These are phyloP conservation scores for Musa itinerans DNA, from an alignment of 176 grass and related monocot genomes.

Conservation along the genomic window DNA sequence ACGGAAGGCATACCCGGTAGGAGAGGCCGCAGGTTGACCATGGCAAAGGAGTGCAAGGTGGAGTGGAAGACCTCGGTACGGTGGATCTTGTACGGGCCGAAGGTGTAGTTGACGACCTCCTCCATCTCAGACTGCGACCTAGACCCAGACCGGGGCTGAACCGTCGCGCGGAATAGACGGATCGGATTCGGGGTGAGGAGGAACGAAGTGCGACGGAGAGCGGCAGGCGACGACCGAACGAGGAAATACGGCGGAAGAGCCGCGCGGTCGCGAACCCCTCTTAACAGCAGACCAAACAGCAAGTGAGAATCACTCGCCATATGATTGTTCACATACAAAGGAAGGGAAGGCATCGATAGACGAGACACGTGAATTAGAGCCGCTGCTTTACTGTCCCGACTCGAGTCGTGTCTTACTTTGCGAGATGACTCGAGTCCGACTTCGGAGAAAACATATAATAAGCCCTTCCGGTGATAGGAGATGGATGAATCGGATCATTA, in stretches of 20 bases:
- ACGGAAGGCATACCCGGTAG: conserved; percentile 41
- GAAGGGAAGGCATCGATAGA: too few relatives aligned
- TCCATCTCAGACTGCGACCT: background rate
- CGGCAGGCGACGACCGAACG: background rate
- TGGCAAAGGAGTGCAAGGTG: conserved; percentile 70
- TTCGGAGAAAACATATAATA: too few relatives aligned
- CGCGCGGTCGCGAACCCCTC: too few relatives aligned
- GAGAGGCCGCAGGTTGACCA: conserved; percentile 81
- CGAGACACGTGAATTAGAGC: too few relatives aligned
- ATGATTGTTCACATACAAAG: too few relatives aligned
- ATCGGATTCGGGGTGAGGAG: background rate
- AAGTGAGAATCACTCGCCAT: too few relatives aligned
- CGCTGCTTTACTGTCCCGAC: too few relatives aligned
- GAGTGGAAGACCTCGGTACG: conserved; percentile 64
- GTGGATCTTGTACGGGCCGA: conserved; percentile 79
- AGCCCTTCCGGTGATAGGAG: too few relatives aligned
- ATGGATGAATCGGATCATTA: too few relatives aligned
- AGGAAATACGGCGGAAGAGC: background rate
- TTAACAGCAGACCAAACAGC: too few relatives aligned
- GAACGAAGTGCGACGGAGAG: background rate
- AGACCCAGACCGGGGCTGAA: background rate
- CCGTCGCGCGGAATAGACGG: background rate
- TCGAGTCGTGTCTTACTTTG: too few relatives aligned
- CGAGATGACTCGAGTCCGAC: too few relatives aligned
- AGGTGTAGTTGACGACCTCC: conserved; percentile 30